A percentile compares a stretch with the other conserved stretches of the same genome.
Evolutionary conservation across 805 yeast species (phyloP).

Genomic region (Hermanozyma aechmeae): DNA sequence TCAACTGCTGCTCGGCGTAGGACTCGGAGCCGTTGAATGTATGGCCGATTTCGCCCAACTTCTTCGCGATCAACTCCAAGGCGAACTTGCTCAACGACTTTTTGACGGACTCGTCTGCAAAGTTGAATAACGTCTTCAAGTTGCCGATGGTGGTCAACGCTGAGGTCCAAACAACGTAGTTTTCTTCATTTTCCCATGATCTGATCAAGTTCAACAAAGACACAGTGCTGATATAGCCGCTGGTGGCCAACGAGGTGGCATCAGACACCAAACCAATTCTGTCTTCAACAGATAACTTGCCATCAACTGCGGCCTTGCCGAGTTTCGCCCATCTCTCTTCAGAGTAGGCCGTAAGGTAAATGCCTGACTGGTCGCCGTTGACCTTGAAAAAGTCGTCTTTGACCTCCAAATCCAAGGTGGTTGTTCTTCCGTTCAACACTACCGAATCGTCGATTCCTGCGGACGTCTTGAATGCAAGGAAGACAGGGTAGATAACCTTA

Average conservation of each 20-base stretch:
- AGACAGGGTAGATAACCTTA: conserved; percentile 58
- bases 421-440: conserved; percentile 38
- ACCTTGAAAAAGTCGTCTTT: conserved; percentile 52
- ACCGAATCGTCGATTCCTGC: conserved; percentile 52
- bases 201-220: conserved; percentile 51
- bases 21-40: conserved; percentile 46
- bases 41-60: conserved; percentile 56
- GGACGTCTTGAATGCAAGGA: conserved; percentile 51
- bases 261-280: conserved; percentile 78
- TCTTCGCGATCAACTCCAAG: conserved; percentile 45
- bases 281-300: conserved; percentile 62
- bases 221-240: conserved; percentile 59
- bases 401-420: conserved; percentile 29
- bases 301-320: conserved; percentile 50
- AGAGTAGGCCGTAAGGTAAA: conserved; percentile 65
- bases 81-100: conserved; percentile 44
- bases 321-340: conserved; percentile 61
- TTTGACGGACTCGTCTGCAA: conserved; percentile 38
- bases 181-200: conserved; percentile 50
- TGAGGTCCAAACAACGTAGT: conserved; percentile 62
- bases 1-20: conserved; percentile 57
- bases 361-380: conserved; percentile 67
- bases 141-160: conserved; percentile 40
- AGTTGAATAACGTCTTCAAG: conserved; percentile 45
- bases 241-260: conserved; percentile 58